Percentiles rank a stretch among this genome's conserved stretches.
Evolutionary conservation across 805 yeast genomes (phyloP).

Genomic region (Pichia cabralensis): DNA sequence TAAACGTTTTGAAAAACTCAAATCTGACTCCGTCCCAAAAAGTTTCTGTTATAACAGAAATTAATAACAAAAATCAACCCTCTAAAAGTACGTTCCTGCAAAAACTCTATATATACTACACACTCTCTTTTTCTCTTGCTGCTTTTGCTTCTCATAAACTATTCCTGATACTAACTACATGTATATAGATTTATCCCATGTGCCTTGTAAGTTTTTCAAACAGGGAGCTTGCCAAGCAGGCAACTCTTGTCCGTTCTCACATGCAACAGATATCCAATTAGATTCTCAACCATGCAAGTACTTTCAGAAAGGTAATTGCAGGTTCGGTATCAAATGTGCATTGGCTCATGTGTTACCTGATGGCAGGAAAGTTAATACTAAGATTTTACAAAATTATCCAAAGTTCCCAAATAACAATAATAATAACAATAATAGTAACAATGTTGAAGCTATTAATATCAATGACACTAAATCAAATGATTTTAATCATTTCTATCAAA

Average conservation of each 20-base stretch:
- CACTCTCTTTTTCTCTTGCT: not conserved
- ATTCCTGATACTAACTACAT: not conserved
- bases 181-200: slow-evolving; percentile 68
- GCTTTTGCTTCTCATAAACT: not conserved
- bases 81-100: slow-evolving; percentile 20
- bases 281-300: slow-evolving; percentile 74
- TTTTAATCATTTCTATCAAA: not conserved
- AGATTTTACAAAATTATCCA: slow-evolving; percentile 19
- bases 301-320: slow-evolving; percentile 93
- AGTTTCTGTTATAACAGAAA: slow-evolving; percentile 14
- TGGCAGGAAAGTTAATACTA: slow-evolving; percentile 68
- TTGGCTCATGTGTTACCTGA: slow-evolving; percentile 85
- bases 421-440: slow-evolving; percentile 14
- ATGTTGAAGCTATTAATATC: slow-evolving; percentile 8
- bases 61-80: slow-evolving; percentile 17
- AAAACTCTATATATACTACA: not conserved
- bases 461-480: not conserved
- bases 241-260: slow-evolving; percentile 82
- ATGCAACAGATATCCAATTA: slow-evolving; percentile 48
- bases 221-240: slow-evolving; percentile 98
- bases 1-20: slow-evolving; percentile 14
- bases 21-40: slow-evolving; percentile 15
- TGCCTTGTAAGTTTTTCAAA: slow-evolving; percentile 87
- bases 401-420: not conserved
- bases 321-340: slow-evolving; percentile 91